Evolutionary conservation across 1,284 basidiomycete species (phyloP), one percentile per base, ranked within the genome.

Genomic region (Pascua guehoae): DNA sequence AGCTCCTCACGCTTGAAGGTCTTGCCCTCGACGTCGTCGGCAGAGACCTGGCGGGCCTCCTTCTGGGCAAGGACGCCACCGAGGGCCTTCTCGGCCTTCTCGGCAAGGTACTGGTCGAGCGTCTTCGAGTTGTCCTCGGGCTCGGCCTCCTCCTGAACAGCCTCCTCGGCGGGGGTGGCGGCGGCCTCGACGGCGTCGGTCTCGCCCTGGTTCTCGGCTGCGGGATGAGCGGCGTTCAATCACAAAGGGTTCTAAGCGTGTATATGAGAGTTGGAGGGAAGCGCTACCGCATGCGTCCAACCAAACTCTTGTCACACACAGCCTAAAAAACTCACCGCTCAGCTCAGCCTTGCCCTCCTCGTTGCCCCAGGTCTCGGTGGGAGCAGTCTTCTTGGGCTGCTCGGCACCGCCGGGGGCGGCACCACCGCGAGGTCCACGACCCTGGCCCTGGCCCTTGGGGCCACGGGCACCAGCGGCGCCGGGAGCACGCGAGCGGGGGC

Each of bases 41-140:
- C 62, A 47, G 60, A 49, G 58, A 70, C 70, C 53, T 59, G 59
- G 54, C 69, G 66, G 56, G 58, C 63, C 61, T 66, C 65, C 61
- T 67, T 65, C 62, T 65, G 60, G 59, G 51, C 57, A 53, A 67
- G 61, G 43, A 43, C 41, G 48, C 62, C 65, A 50, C 54, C 60
- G 44, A 68, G 59, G 56, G 70, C 70, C 46, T 62, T 57, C 51
- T 69, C 64, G 49, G 74, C 73, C 57, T 66, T 65, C 69, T 77
- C 75, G 60, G 76, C 75, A 53, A 78, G 68, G 73, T 74, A 79
- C 61, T 78, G 71, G 59, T 78, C 77, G 71, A 77, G 77, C 43
- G 75, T 72, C 71, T 79, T 77, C 63, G 91, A 94, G 79, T 92
- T 91, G 80, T 96, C 93, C 77, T 93, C 91, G 76, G 94, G 91